Evolutionary conservation across 805 yeast genomes (phyloP).

Genomic region (Zygosaccharomyces kombuchaensis): DNA sequence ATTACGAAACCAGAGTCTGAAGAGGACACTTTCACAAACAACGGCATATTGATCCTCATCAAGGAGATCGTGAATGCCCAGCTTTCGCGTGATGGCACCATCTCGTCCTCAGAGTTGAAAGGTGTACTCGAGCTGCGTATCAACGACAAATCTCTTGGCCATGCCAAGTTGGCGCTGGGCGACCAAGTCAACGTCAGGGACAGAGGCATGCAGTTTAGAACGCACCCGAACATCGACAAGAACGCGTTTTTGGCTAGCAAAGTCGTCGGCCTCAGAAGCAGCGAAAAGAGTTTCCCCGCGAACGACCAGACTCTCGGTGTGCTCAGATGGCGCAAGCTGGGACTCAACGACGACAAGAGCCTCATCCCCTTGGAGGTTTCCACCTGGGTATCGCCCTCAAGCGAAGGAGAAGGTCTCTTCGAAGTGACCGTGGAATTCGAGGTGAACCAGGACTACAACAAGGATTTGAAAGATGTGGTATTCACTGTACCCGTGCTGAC

Average conservation of each 20-base stretch:
- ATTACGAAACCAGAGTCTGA: slow-evolving; percentile 16
- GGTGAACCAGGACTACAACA: slow-evolving; percentile 45
- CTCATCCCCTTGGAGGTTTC: slow-evolving; percentile 67
- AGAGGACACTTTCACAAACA: slow-evolving; percentile 43
- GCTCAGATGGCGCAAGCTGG: slow-evolving; percentile 82
- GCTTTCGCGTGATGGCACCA: slow-evolving; percentile 77
- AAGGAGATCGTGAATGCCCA: slow-evolving; percentile 76
- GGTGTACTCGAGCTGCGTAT: slow-evolving; percentile 90
- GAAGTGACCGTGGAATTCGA: slow-evolving; percentile 90
- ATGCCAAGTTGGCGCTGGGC: slow-evolving; percentile 56
- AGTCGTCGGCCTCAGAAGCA: slow-evolving; percentile 71
- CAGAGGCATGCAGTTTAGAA: slow-evolving; percentile 63
- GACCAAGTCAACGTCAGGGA: slow-evolving; percentile 45
- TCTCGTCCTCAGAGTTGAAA: slow-evolving; percentile 68
- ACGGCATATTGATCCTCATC: slow-evolving; percentile 74
- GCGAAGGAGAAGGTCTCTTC: slow-evolving; percentile 49
- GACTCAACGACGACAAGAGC: slow-evolving; percentile 52
- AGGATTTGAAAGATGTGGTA: slow-evolving; percentile 48
- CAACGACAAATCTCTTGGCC: slow-evolving; percentile 67
- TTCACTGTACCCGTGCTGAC: slow-evolving; percentile 62
- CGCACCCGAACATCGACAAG: slow-evolving; percentile 95
- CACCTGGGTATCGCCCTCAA: slow-evolving; percentile 73
- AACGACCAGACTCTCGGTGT: slow-evolving; percentile 89
- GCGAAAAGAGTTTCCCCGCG: slow-evolving; percentile 77
- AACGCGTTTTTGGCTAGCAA: slow-evolving; percentile 53